phyloP scores from a whole-genome alignment of 352 stramenopile genomes.

The Globisporangium megalacanthum region DNA sequence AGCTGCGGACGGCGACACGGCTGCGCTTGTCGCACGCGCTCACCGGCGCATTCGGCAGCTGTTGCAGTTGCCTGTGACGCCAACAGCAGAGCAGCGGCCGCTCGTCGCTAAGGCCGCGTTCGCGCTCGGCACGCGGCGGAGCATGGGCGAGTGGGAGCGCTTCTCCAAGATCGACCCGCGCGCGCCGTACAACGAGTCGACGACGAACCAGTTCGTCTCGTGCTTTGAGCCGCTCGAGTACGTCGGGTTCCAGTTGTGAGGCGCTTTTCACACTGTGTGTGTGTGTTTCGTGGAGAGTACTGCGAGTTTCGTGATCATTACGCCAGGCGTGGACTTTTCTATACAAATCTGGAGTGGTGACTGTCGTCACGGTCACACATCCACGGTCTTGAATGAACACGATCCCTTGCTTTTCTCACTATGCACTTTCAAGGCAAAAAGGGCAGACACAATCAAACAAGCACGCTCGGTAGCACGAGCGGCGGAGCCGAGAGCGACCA shows the following conservation, averaged over 20 bases:
- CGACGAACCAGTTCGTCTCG: constrained; percentile 77
- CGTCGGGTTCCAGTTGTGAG: constrained; percentile 37
- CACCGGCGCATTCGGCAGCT: constrained; percentile 65
- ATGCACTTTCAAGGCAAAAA: background rate
- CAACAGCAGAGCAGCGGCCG: constrained; percentile 16
- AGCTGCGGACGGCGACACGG: constrained; percentile 14
- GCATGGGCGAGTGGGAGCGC: constrained; percentile 44
- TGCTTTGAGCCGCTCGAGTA: constrained; percentile 56
- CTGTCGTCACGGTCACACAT: too few relatives aligned
- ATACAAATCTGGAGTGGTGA: background rate
- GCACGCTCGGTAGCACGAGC: background rate
- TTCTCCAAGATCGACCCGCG: constrained; percentile 65
- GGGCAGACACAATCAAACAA: background rate
- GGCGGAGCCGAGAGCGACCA: background rate
- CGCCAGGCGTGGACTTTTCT: background rate
- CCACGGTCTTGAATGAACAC: background rate
- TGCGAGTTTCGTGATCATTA: background rate
- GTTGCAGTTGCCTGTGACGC: constrained; percentile 42
- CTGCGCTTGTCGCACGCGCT: constrained; percentile 14
- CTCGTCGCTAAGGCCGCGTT: constrained; percentile 31
- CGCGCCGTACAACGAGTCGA: constrained; percentile 72
- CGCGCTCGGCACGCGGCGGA: constrained; percentile 37
- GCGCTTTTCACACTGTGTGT: too few relatives aligned
- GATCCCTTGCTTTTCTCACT: background rate
- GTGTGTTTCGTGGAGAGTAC: background rate